Evolutionary conservation across 352 stramenopile species (phyloP).

Genomic region (Thraustochytrium striatum): DNA sequence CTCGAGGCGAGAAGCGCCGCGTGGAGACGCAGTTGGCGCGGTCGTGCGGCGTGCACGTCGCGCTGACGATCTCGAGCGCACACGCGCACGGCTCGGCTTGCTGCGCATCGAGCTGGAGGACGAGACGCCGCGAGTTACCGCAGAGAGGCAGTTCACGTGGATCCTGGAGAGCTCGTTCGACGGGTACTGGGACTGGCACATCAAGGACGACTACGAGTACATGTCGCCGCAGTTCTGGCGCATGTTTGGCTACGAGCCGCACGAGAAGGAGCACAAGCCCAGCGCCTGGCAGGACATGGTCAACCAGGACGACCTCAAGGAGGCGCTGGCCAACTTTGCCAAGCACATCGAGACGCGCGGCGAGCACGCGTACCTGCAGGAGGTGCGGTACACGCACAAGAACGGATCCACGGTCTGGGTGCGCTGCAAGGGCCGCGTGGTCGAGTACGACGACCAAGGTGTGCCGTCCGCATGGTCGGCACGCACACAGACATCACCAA

Average conservation of each 20-base stretch:
- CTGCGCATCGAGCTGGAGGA: no score
- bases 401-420: constrained; percentile 28
- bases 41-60: no score
- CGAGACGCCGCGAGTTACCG: no score
- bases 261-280: constrained; percentile 39
- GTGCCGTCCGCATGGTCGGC: constrained; percentile 26
- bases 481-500: constrained; percentile 35
- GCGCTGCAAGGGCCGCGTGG: constrained; percentile 35
- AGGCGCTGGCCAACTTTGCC: neutral
- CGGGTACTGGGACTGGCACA: constrained; percentile 46
- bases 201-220: constrained; percentile 41
- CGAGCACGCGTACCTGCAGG: constrained; percentile 26
- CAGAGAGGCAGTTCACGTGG: no score
- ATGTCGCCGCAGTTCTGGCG: constrained; percentile 31
- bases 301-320: constrained; percentile 9
- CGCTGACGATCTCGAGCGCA: no score
- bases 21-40: no score
- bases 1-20: no score
- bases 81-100: no score
- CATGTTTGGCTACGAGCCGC: constrained; percentile 24
- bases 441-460: neutral
- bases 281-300: constrained; percentile 45
- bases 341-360: constrained; percentile 19
- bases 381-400: constrained; percentile 38
- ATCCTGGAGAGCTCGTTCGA: constrained; percentile 42